These are phyloP conservation scores for Hansenula sp. DNA, from an alignment of 1,139 yeast genomes.

Conservation along the genomic window DNA sequence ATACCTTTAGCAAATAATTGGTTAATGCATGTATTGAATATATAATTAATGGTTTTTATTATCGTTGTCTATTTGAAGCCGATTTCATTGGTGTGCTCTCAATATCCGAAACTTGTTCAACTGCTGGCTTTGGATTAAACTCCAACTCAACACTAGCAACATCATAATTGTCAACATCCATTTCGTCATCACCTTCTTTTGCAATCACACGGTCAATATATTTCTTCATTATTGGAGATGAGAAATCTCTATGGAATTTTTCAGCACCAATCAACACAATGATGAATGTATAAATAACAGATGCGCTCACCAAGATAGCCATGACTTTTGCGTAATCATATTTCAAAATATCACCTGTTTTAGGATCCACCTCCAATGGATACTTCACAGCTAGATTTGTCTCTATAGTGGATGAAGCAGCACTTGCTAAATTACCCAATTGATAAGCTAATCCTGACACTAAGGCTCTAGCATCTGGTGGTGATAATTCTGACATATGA, in stretches of 20 bases:
- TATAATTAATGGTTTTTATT: too few relatives aligned
- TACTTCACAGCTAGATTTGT: slow-evolving; percentile 46
- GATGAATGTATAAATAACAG: slow-evolving; percentile 43
- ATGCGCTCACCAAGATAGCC: slow-evolving; percentile 59
- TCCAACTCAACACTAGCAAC: neutral
- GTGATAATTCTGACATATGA: slow-evolving; percentile 52
- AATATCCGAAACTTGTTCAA: neutral
- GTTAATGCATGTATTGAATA: too few relatives aligned
- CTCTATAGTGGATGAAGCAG: slow-evolving; percentile 62
- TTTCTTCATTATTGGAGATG: slow-evolving; percentile 24
- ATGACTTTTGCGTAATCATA: slow-evolving; percentile 44
- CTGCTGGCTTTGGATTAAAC: neutral
- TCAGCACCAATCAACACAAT: slow-evolving; percentile 51
- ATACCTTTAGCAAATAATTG: too few relatives aligned
- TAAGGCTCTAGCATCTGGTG: slow-evolving; percentile 49
- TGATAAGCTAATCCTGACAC: slow-evolving; percentile 53
- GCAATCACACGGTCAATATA: slow-evolving; percentile 21
- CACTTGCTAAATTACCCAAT: slow-evolving; percentile 53
- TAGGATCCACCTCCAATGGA: slow-evolving; percentile 31
- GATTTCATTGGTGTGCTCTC: too few relatives aligned
- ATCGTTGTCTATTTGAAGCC: too few relatives aligned
- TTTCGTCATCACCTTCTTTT: slow-evolving; percentile 9
- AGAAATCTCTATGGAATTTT: slow-evolving; percentile 30
- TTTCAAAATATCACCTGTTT: slow-evolving; percentile 19
- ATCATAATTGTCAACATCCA: neutral